Conservation (phyloP, 345 rosid species). For the Draba incana region DNA sequence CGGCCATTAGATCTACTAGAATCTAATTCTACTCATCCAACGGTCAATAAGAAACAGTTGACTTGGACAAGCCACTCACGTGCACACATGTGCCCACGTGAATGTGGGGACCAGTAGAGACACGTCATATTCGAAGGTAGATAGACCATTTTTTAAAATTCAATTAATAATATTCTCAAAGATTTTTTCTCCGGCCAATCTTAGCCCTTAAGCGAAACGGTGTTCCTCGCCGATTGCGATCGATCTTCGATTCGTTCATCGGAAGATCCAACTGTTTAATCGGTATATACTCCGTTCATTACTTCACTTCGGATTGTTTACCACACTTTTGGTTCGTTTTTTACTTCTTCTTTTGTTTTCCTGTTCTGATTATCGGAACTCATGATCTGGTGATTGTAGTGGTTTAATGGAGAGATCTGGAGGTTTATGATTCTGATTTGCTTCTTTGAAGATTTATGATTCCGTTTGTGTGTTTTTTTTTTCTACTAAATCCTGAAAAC, state of each 20-base stretch:
- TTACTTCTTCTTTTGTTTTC: background rate
- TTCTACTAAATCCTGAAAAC: background rate
- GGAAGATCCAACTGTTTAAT: slow-evolving; percentile 28
- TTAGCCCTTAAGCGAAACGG: slow-evolving; percentile 33
- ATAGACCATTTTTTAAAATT: background rate
- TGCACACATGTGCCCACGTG: slow-evolving; percentile 23
- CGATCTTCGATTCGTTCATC: slow-evolving; percentile 34
- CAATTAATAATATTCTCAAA: background rate
- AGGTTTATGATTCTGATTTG: slow-evolving; percentile 26
- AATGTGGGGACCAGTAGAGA: slow-evolving; percentile 11
- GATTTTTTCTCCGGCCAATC: slow-evolving; percentile 26
- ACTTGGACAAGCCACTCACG: slow-evolving; percentile 21
- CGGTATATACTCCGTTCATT: slow-evolving; percentile 10
- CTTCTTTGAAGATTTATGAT: background rate
- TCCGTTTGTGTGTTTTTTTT: background rate
- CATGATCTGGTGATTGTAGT: slow-evolving; percentile 19
- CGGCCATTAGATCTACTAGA: background rate
- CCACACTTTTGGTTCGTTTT: background rate
- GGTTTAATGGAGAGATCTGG: slow-evolving; percentile 41
- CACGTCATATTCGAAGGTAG: slow-evolving; percentile 13
- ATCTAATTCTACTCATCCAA: background rate
- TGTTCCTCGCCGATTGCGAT: slow-evolving; percentile 11
- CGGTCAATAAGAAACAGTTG: slow-evolving; percentile 4
- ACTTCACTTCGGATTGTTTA: background rate
- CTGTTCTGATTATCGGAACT: background rate